Evolutionary conservation across 495 filamentous ascomycete genomes (phyloP), one percentile per base, ranked within the genome.

Genomic region (Aspergillus asperescens): DNA sequence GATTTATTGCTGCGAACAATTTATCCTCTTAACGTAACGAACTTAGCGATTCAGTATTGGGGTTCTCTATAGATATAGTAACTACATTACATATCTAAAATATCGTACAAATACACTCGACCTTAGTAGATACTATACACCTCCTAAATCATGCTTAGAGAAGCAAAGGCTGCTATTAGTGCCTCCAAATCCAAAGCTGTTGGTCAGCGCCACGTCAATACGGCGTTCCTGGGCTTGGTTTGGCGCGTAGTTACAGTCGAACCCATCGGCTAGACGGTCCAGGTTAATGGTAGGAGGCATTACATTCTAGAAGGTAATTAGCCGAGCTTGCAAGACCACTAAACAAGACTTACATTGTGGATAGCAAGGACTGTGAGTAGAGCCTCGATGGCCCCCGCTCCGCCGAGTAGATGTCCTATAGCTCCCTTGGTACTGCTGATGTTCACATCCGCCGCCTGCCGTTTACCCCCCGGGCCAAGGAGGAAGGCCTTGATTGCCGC

Each of bases 101-200:
- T 39, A 39, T 49, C 24, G 34, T 46, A 45, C 44, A 46, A 42
- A 19, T 3, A 16, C 2, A 3, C 16, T 23, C 9, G 9, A 20
- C 37, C 37, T 38, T 2, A 4, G 22, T 22, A 20, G 3, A 22
- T 12, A 9, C 7, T 22, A 40, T 22, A 40, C 16, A 31, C 23
- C 51, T 54, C n/a, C 48, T 3, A 37, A 10, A n/a, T 10, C 50
- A 40, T 48, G 38, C 59, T 57, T 28, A 13, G 68, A 79, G 66
- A 98, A 95, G 54, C 90, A 92, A 37, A 98, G 72, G 55, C 81
- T 88, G 38, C 91, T 91, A 72, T 97, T 97, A 7, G 93, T 98
- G 24, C 93, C 93, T 8, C 93, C 93, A 74, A 98, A 98, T 1
- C 93, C 93, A 76, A 98, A 98, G 62, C 92, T 97, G 62, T 98